Evolutionary conservation across 305 asterid species (phyloP).

Genomic region (Ajuga reptans): DNA sequence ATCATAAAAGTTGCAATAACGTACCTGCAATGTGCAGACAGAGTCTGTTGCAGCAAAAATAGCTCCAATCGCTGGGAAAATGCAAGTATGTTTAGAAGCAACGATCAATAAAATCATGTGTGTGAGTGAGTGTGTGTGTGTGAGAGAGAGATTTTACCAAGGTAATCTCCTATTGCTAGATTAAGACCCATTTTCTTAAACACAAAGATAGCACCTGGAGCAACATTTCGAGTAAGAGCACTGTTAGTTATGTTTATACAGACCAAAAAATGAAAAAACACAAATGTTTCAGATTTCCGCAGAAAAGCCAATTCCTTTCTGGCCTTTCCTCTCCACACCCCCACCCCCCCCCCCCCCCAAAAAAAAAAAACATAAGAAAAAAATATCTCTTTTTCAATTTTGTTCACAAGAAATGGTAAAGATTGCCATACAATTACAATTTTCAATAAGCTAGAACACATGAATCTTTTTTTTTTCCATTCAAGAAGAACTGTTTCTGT

Average conservation of each 20-base stretch:
- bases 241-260: slow-evolving; percentile 1
- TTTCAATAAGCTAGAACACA: neutral
- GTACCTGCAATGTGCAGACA: slow-evolving; percentile 61
- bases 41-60: slow-evolving; percentile 62
- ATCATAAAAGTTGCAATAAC: neutral
- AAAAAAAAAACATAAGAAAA: too few species aligned
- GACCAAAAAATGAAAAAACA: neutral
- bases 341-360: neutral
- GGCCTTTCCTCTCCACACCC: neutral
- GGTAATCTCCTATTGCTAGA: slow-evolving; percentile 53
- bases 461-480: slow-evolving; percentile 16
- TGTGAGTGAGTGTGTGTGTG: neutral
- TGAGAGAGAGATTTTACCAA: slow-evolving; percentile 28
- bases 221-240: slow-evolving; percentile 14
- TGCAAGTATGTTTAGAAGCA: slow-evolving; percentile 1
- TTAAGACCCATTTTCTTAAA: slow-evolving; percentile 38
- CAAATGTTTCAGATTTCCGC: neutral
- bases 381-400: neutral
- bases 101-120: neutral
- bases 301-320: neutral
- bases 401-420: neutral
- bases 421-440: neutral
- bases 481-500: neutral
- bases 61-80: slow-evolving; percentile 51
- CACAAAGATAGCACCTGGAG: slow-evolving; percentile 49